phyloP scores from a whole-genome alignment of 495 filamentous ascomycete species.

The Amphirosellinia nigrospora region DNA sequence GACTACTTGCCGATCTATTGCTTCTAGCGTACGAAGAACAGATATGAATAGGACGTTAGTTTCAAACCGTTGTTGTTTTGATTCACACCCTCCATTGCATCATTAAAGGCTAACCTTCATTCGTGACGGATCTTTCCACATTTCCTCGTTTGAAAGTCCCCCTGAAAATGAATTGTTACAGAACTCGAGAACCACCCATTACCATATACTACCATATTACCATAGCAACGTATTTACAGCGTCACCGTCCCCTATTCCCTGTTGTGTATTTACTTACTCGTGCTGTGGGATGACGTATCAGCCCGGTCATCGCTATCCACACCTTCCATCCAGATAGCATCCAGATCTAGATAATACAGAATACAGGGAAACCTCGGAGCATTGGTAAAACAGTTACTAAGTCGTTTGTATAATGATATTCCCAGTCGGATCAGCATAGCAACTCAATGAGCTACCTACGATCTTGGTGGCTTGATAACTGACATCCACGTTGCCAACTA shows the following conservation, averaged over 20 bases:
- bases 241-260: not conserved
- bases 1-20: not conserved
- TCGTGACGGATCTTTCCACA: not conserved
- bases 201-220: not conserved
- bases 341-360: not conserved
- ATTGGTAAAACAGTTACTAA: not conserved
- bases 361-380: not conserved
- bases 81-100: not conserved
- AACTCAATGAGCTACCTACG: not conserved
- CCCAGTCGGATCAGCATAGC: not conserved
- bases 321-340: not conserved
- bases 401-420: not conserved
- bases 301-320: not conserved
- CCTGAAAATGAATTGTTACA: not conserved
- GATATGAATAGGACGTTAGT: not conserved
- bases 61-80: not conserved
- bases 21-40: not conserved
- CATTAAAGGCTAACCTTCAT: not conserved
- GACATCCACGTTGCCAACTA: too few relatives aligned
- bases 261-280: not conserved
- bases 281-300: conserved; percentile 19
- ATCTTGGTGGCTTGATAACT: not conserved
- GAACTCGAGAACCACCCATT: not conserved
- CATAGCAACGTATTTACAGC: not conserved
- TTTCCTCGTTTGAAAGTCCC: not conserved